Percentiles rank a stretch among this genome's conserved stretches.
These are phyloP conservation scores for Hyaloscypha hepaticicola DNA, from an alignment of 495 filamentous ascomycete genomes.

Conservation along the genomic window DNA sequence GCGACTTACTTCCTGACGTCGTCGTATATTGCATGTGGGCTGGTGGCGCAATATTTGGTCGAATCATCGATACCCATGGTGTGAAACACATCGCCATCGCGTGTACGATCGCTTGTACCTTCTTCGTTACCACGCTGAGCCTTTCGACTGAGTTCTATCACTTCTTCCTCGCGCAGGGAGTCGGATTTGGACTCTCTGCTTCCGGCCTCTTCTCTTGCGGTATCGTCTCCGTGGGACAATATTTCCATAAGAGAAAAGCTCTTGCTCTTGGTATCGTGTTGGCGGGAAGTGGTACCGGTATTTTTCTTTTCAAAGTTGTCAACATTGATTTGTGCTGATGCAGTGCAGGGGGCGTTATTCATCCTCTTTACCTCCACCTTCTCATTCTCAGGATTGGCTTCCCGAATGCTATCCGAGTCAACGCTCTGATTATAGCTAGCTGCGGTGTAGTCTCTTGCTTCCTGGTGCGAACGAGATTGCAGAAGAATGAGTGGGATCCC, in stretches of 20 bases:
- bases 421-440: conserved; percentile 60
- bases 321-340: not conserved
- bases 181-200: conserved; percentile 45
- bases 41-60: conserved; percentile 9
- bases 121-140: conserved; percentile 68
- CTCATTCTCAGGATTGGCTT: conserved; percentile 64
- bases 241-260: conserved; percentile 54
- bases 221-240: conserved; percentile 54
- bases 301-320: not conserved
- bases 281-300: conserved; percentile 16
- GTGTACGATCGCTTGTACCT: conserved; percentile 53
- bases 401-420: conserved; percentile 64
- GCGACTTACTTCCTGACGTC: not conserved
- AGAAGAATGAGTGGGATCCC: conserved; percentile 2
- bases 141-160: conserved; percentile 66
- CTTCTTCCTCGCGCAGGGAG: conserved; percentile 69
- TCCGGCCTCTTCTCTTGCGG: conserved; percentile 11
- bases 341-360: conserved; percentile 50
- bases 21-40: conserved; percentile 2
- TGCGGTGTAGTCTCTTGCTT: conserved; percentile 40
- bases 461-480: not conserved
- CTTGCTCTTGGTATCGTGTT: conserved; percentile 14
- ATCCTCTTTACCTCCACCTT: conserved; percentile 62
- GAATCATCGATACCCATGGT: conserved; percentile 13
- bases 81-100: conserved; percentile 31